Percentiles rank a stretch among this genome's conserved stretches.
Evolutionary conservation across 2,329 filamentous ascomycete genomes (phyloP).

Genomic region (Boeremia exigua): DNA sequence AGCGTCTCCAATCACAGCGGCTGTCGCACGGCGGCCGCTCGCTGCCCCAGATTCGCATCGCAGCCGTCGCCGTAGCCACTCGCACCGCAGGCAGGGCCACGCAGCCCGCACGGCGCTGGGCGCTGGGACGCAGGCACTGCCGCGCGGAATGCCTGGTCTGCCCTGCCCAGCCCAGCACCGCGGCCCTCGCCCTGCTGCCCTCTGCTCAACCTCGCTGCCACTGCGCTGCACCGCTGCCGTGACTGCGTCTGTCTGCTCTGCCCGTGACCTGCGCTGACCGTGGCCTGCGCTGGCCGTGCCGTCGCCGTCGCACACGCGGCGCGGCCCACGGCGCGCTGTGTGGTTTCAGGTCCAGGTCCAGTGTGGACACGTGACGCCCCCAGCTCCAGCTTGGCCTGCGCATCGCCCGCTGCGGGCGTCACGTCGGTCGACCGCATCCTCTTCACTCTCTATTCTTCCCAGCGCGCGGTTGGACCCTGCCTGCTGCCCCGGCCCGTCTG

Average conservation of each 20-base stretch:
- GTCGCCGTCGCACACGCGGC: too few relatives aligned
- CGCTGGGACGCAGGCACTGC: too few relatives aligned
- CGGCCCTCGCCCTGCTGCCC: too few relatives aligned
- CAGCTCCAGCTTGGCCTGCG: conserved; percentile 15
- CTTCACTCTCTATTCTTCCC: conserved; percentile 49
- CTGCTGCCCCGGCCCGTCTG: conserved; percentile 16
- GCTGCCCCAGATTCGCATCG: conserved; percentile 31
- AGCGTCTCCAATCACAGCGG: conserved; percentile 43
- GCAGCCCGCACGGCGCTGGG: too few relatives aligned
- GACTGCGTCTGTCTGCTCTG: too few relatives aligned
- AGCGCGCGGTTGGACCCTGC: conserved; percentile 36
- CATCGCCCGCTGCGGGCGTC: conserved; percentile 17
- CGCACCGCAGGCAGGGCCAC: conserved; percentile 21
- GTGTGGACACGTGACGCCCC: conserved; percentile 23
- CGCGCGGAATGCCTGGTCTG: too few relatives aligned
- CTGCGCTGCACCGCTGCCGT: too few relatives aligned
- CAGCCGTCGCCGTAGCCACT: too few relatives aligned
- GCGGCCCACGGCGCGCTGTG: neutral
- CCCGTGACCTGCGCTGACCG: too few relatives aligned
- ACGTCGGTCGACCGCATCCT: conserved; percentile 37
- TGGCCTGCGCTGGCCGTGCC: too few relatives aligned
- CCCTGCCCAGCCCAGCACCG: too few relatives aligned
- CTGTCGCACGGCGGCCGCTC: conserved; percentile 10
- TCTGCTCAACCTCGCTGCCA: too few relatives aligned
- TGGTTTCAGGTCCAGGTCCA: conserved; percentile 4